Percentiles rank a stretch among this genome's conserved stretches.
Evolutionary conservation across 495 filamentous ascomycete species (phyloP).

Genomic region (Pseudomonodictys pantanalensis): DNA sequence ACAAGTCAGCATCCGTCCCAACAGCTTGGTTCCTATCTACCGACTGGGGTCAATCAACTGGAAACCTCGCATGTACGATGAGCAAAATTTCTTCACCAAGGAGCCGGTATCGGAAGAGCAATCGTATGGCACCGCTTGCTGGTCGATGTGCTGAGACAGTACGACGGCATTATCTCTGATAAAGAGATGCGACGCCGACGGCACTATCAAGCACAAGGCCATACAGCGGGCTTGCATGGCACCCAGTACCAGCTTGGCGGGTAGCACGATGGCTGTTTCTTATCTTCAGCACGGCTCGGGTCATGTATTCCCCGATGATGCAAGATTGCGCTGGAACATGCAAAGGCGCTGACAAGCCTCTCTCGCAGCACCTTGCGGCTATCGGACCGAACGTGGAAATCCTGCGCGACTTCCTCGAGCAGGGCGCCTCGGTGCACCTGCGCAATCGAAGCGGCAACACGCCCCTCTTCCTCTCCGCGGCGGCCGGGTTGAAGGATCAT

Average conservation of each 20-base stretch:
- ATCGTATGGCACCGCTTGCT: constrained; percentile 8
- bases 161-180: constrained; percentile 31
- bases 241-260: constrained; percentile 16
- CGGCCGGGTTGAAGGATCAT: constrained; percentile 59
- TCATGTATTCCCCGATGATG: constrained; percentile 17
- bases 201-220: constrained; percentile 13
- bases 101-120: constrained; percentile 32
- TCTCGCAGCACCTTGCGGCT: constrained; percentile 61
- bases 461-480: constrained; percentile 73
- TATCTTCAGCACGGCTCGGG: constrained; percentile 24
- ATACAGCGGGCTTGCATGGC: constrained; percentile 29
- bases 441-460: constrained; percentile 79
- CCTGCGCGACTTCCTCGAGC: constrained; percentile 65
- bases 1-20: background rate
- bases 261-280: constrained; percentile 29
- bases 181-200: constrained; percentile 22
- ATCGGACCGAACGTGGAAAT: constrained; percentile 59
- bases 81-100: background rate
- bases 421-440: constrained; percentile 82
- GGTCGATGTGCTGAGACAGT: constrained; percentile 16
- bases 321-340: constrained; percentile 22
- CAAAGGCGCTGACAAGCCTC: constrained; percentile 10
- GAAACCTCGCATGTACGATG: constrained; percentile 1
- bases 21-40: background rate
- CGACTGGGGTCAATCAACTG: constrained; percentile 2